Percentiles rank a stretch among this genome's conserved stretches.
Conservation (phyloP, 2,329 filamentous ascomycete genomes). For the Fusarium acutatum region DNA sequence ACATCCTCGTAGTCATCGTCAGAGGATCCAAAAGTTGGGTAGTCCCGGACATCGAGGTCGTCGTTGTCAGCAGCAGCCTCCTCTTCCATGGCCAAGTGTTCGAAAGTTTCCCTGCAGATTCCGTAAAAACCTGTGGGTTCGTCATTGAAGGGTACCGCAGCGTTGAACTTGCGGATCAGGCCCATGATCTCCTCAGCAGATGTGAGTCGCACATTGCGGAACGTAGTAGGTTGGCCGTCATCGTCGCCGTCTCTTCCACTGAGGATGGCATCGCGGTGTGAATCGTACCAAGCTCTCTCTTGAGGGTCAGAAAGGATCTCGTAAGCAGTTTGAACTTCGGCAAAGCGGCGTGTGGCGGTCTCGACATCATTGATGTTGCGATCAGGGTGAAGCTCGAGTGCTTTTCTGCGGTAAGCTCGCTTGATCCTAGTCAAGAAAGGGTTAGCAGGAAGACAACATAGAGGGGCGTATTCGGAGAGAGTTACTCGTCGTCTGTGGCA, state of each 20-base stretch:
- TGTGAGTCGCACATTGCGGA: constrained; percentile 76
- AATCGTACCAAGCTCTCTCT: constrained; percentile 97
- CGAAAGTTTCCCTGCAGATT: constrained; percentile 79
- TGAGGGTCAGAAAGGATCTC: constrained; percentile 96
- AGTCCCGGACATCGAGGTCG: constrained; percentile 66
- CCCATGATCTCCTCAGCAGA: constrained; percentile 81
- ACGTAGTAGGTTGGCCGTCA: constrained; percentile 64
- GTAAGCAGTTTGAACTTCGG: constrained; percentile 91
- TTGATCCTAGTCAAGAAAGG: constrained; percentile 72
- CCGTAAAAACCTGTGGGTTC: constrained; percentile 85
- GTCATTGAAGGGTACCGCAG: constrained; percentile 81
- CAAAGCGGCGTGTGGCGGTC: constrained; percentile 83
- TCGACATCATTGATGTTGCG: constrained; percentile 90
- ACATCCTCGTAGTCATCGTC: constrained; percentile 78
- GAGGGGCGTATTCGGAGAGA: constrained; percentile 35
- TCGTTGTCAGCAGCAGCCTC: constrained; percentile 76
- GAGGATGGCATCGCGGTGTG: constrained; percentile 86
- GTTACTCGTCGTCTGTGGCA: constrained; percentile 82
- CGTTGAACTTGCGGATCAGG: constrained; percentile 83
- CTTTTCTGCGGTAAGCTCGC: constrained; percentile 89
- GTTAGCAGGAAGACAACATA: not conserved
- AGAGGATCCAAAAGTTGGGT: constrained; percentile 85
- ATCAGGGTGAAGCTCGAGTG: constrained; percentile 93
- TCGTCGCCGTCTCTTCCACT: constrained; percentile 65
- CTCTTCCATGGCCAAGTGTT: constrained; percentile 83